These are phyloP conservation scores for Monosporozyma siamensis DNA, from an alignment of 805 yeast species.

Conservation along the genomic window DNA sequence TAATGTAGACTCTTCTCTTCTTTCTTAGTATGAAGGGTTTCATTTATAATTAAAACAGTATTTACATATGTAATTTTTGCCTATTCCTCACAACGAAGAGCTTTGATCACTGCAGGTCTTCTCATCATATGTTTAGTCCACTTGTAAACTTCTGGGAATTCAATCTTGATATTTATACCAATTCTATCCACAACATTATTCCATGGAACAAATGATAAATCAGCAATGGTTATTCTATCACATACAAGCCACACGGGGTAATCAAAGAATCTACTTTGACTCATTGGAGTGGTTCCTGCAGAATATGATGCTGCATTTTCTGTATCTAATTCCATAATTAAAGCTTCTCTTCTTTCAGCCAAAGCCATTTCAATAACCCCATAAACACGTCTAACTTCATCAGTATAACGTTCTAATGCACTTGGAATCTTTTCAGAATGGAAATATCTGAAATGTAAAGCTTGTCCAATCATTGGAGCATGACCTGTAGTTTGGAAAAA, in stretches of 20 bases:
- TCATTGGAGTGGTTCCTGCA: constrained; percentile 79
- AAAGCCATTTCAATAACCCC: constrained; percentile 92
- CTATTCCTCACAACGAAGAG: constrained; percentile 58
- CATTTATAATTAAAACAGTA: no score
- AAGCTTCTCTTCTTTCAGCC: constrained; percentile 84
- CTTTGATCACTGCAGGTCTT: constrained; percentile 83
- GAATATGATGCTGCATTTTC: constrained; percentile 83
- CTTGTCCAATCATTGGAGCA: constrained; percentile 98
- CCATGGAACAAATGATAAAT: constrained; percentile 92
- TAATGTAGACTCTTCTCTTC: no score
- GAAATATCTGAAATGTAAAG: constrained; percentile 85
- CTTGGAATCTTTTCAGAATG: constrained; percentile 78
- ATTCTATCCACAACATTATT: constrained; percentile 89
- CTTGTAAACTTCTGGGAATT: constrained; percentile 90
- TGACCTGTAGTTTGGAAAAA: constrained; percentile 95
- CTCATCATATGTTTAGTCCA: constrained; percentile 96
- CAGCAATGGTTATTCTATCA: constrained; percentile 76
- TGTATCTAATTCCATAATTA: constrained; percentile 79
- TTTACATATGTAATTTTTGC: no score
- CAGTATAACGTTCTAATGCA: constrained; percentile 84
- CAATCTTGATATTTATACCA: constrained; percentile 77
- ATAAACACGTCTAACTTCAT: constrained; percentile 86
- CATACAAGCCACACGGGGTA: constrained; percentile 95
- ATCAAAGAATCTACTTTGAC: constrained; percentile 79
- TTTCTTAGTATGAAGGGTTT: no score